Base-by-base conservation (phyloP, 164 flowering plant species). In the Tinospora cordifolia region DNA sequence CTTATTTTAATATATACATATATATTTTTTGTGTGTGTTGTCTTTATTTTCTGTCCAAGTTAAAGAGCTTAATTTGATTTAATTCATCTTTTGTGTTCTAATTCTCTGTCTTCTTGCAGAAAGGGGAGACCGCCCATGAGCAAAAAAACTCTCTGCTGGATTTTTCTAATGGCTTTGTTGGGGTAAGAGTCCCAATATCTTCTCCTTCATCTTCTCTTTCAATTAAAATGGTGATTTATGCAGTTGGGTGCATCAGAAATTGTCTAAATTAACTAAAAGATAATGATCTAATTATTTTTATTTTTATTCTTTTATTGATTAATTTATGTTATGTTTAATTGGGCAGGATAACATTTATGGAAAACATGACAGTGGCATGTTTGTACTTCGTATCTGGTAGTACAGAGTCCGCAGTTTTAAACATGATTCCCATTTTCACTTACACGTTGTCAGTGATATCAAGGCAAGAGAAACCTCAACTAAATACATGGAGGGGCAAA, bases 91-190 rank as follows among this genome's bases (percentile, higher is more conserved):
- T 67, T 39, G 1, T 21, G 40, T 71, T 54, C 3, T 54, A 36
- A 51, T 44, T 44, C 47, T 1, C 17, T 39, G 4, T 21, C 51
- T 71, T 54, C 24, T 54, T 54, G 24, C 78, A 75, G 75, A 72
- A 68, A 58, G 21, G 62, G 51, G 13, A 71, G 69, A 38, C 78
- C 78, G 40, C 65, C 75, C 27, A 71, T 71, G 8, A 71, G 72
- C 30, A 68, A 22, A 59, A 21, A 65, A 27, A 63, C 71, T 30
- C 64, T 68, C 27, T 54, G 66, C n/a, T 22, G 72, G 58, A 75
- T 71, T 62, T 75, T 75, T 38, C 60, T 75, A 3, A 27, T 75
- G 54, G 75, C 78, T 68, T 57, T 75, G 25, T 38, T 75, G 15
- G 78, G 78, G 78, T 75, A 75, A n/a, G 68, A 54, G 3, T 10